Evolutionary conservation across 2,329 filamentous ascomycete genomes (phyloP).

Genomic region (Cercospora zeae-maydis): DNA sequence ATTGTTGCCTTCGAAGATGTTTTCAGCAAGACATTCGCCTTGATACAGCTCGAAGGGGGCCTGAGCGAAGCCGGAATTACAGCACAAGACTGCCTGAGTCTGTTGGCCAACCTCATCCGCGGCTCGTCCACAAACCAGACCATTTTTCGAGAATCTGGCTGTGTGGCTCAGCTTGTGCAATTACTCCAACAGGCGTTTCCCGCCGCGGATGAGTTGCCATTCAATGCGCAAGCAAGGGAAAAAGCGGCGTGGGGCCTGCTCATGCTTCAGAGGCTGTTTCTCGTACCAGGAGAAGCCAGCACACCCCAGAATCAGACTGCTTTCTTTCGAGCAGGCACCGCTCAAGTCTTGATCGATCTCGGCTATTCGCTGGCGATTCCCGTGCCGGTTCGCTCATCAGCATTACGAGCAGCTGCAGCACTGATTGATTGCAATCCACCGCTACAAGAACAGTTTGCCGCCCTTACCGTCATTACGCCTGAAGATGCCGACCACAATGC

Average conservation of each 20-base stretch:
- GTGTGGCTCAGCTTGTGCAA: conserved; percentile 66
- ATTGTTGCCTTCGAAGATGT: conserved; percentile 93
- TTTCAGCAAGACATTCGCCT: conserved; percentile 78
- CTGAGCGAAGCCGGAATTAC: conserved; percentile 77
- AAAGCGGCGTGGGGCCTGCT: conserved; percentile 90
- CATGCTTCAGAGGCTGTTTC: conserved; percentile 79
- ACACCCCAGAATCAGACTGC: conserved; percentile 79
- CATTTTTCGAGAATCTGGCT: conserved; percentile 86
- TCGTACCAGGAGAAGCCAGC: conserved; percentile 73
- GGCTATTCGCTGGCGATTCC: conserved; percentile 73
- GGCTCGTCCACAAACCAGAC: conserved; percentile 90
- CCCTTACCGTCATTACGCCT: conserved; percentile 63
- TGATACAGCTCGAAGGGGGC: conserved; percentile 78
- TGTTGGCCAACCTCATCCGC: conserved; percentile 82
- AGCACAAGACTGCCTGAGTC: conserved; percentile 87
- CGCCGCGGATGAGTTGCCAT: conserved; percentile 37
- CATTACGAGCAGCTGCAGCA: conserved; percentile 79
- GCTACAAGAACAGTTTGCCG: conserved; percentile 85
- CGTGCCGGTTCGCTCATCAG: conserved; percentile 78
- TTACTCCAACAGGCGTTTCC: conserved; percentile 57
- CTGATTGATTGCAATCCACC: conserved; percentile 75
- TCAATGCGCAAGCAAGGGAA: conserved; percentile 60
- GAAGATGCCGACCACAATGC: conserved; percentile 20
- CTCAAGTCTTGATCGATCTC: conserved; percentile 75
- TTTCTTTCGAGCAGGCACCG: conserved; percentile 78